Base-by-base conservation (phyloP, 140 eudicot genomes). In the Oenanthe javanica region DNA sequence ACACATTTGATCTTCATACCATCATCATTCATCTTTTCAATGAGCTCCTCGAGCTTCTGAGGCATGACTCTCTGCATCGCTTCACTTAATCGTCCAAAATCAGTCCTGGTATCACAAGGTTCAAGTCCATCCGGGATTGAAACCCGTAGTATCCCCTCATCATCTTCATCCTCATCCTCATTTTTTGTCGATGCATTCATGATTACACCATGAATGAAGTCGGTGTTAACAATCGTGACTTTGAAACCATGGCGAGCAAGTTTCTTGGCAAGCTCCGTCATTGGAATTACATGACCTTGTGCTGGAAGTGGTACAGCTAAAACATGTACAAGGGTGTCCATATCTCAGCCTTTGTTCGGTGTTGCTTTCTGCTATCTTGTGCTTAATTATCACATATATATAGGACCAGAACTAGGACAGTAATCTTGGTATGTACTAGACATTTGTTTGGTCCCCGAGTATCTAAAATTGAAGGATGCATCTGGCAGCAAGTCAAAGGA, bases 191-290 rank as follows among this genome's bases (percentile, higher is more conserved):
- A 61, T 61, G 69, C 69, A 61, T 61, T 61, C 69, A n/a, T n/a
- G 73, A 67, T 45, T 4, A 67, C 45, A 13, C 9, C 31, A 13
- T 67, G 73, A 67, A 67, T 36, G 45, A 67, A 31, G 45, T 67
- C 73, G 9, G 73, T 61, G 1, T 61, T n/a, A 7, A 61, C 69
- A 61, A 61, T 9, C 15, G 69, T 61, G 6, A 61, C 69, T 67
- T 67, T 67, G 15, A 67, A 36, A 36, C 73, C 73, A 31, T 67
- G 73, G 19, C 21, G 73, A 10, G 45, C 73, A 67, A 67, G 73
- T 67, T 67, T 67, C 73, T 67, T 67, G 46, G 73, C 42, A 67
- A 67, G 73, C 69, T 61, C 69, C 69, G n/a, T 61, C 69, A 61
- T 61, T n/a, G 69, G 69, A 61, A 61, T 61, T 9, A 61, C 69